phyloP scores from a whole-genome alignment of 352 stramenopile species.

The Pythium vanterpoolii region DNA sequence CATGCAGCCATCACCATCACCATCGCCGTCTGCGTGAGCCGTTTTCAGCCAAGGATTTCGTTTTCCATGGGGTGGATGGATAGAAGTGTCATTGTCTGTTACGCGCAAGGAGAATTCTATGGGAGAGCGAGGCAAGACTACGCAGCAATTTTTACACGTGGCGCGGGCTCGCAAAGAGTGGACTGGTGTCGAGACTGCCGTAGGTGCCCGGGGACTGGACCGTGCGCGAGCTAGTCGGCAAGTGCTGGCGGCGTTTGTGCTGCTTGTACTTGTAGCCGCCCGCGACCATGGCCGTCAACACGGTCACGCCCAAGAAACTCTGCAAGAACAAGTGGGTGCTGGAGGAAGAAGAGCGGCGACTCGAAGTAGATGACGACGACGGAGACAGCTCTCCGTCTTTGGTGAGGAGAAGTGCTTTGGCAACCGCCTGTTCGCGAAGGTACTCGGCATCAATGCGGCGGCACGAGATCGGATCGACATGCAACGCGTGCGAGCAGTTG shows the following conservation, averaged over 20 bases:
- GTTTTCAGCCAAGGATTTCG: too few species aligned
- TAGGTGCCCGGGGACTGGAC: conserved; percentile 29
- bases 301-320: conserved; percentile 16
- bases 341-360: neutral
- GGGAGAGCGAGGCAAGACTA: neutral
- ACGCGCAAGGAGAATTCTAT: too few species aligned
- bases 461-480: conserved; percentile 47
- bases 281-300: conserved; percentile 15
- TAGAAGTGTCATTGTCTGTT: too few species aligned
- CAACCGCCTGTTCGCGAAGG: conserved; percentile 10
- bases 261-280: conserved; percentile 33
- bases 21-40: too few species aligned
- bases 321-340: neutral
- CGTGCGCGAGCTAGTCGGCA: conserved; percentile 24
- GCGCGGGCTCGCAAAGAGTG: conserved; percentile 12
- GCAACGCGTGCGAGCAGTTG: conserved; percentile 41
- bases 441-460: conserved; percentile 66
- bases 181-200: conserved; percentile 36
- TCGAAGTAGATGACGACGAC: too few species aligned
- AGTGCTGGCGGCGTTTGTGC: conserved; percentile 24
- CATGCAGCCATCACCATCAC: conserved; percentile 11
- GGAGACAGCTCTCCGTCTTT: neutral
- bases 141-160: neutral
- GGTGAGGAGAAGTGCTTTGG: conserved; percentile 5
- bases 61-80: too few species aligned